A percentile compares a stretch with the other conserved stretches of the same genome.
phyloP scores from a whole-genome alignment of 2,329 filamentous ascomycete genomes.

The Botryotinia narcissicola region DNA sequence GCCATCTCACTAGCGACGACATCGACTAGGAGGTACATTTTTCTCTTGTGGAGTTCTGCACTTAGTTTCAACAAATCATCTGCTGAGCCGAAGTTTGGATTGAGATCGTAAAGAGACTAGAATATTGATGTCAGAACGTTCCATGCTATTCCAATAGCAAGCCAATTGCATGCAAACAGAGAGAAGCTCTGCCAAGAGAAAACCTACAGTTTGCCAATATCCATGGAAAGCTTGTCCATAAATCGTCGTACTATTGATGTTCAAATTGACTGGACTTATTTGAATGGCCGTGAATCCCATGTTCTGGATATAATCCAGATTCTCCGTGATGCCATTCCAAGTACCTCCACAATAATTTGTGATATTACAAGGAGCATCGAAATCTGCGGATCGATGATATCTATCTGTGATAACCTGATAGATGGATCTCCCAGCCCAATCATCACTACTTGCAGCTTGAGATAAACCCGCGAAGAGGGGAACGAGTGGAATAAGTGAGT shows the following conservation, averaged over 20 bases:
- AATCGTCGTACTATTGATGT: conserved; percentile 38
- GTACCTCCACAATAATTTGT: conserved; percentile 48
- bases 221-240: conserved; percentile 21
- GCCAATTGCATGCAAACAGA: not conserved
- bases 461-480: conserved; percentile 8
- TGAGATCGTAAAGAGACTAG: conserved; percentile 49
- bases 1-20: conserved; percentile 50
- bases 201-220: conserved; percentile 20
- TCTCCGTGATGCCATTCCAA: conserved; percentile 43
- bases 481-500: conserved; percentile 11
- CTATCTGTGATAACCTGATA: conserved; percentile 35
- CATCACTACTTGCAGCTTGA: conserved; percentile 12
- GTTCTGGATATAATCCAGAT: conserved; percentile 44
- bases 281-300: conserved; percentile 36
- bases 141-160: not conserved
- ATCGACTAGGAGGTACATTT: conserved; percentile 52
- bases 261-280: conserved; percentile 46
- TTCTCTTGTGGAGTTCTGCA: conserved; percentile 51
- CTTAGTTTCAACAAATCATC: conserved; percentile 58
- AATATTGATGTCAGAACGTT: conserved; percentile 36
- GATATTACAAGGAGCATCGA: conserved; percentile 29
- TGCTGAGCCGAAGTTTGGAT: conserved; percentile 57
- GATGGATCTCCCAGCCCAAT: conserved; percentile 17
- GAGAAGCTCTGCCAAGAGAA: not conserved
- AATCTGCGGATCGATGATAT: conserved; percentile 43